Evolutionary conservation across 1,284 basidiomycete species (phyloP), one percentile per base, ranked within the genome.

Genomic region (Pyrrhoderma noxium): DNA sequence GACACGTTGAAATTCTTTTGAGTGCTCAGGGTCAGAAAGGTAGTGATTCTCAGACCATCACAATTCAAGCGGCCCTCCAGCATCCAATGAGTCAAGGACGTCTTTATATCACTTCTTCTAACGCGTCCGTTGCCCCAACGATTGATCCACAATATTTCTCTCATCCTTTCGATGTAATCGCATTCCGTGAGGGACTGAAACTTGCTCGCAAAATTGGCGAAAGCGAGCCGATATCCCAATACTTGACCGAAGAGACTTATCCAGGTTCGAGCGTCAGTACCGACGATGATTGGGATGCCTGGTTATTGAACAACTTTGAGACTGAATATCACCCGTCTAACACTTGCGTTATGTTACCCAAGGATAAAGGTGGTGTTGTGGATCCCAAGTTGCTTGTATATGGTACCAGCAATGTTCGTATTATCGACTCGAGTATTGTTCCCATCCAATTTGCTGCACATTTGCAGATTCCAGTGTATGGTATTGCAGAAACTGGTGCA

Each of bases 141-240:
- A 84, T 87, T 63, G 78, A 86, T 64, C 80, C 82, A 2, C 69
- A 71, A 48, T 85, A 84, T 68, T 73, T 81, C 31, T 60, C 73
- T 13, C 73, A 82, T 57, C 61, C 67, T 5, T 54, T 56, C 61
- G 83, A 89, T 64, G 58, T 74, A 46, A 62, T 67, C 23, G 67
- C 84, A 46, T 64, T 85, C 51, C 75, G 82, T 44, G 75, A 77
- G 58, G 79, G 75, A 2, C 66, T 82, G 62, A 78, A 80, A 60
- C 70, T 79, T 45, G 75, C 70, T 2, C 71, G 78, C 18, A 64
- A 58, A 21, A 59, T 80, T 27, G 73, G 71, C 16, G 56, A 65
- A 42, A 68, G 70, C 3, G 58, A 64, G 23, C 74, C 75, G 0
- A 60, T 77, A n/a, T 65, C 60, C 18, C 52, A 55, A 11, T 60